phyloP scores from a whole-genome alignment of 176 grass and related monocot species.

The Zizania latifolia region DNA sequence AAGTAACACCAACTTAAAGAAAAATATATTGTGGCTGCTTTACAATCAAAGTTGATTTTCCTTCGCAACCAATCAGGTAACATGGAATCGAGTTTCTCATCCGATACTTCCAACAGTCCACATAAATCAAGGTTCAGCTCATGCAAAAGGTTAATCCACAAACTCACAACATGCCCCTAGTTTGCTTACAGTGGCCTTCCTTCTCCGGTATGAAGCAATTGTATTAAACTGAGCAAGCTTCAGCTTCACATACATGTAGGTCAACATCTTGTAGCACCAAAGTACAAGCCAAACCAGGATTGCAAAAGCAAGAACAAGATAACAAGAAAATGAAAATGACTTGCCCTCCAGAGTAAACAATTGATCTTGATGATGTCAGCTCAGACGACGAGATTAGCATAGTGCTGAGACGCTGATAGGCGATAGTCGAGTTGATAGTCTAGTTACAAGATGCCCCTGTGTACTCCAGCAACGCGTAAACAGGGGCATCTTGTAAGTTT shows the following conservation, averaged over 20 bases:
- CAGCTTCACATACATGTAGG: constrained; percentile 22
- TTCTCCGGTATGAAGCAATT: neutral
- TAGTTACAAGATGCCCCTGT: neutral
- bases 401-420: constrained; percentile 24
- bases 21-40: neutral
- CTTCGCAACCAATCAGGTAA: constrained; percentile 34
- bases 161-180: neutral
- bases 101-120: constrained; percentile 18
- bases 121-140: constrained; percentile 32
- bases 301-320: constrained; percentile 39
- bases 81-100: constrained; percentile 20
- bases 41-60: neutral
- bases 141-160: constrained; percentile 38
- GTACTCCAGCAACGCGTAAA: constrained; percentile 13
- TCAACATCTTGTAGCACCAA: constrained; percentile 24
- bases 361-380: constrained; percentile 73
- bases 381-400: constrained; percentile 75
- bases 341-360: constrained; percentile 39
- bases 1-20: neutral
- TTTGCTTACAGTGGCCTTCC: neutral
- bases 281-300: constrained; percentile 7
- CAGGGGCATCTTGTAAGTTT: neutral
- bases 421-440: neutral
- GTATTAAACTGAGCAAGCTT: neutral
- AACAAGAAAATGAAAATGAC: constrained; percentile 46